Conservation (phyloP, 306 rosid genomes). For the Trichosanthes truncata region DNA sequence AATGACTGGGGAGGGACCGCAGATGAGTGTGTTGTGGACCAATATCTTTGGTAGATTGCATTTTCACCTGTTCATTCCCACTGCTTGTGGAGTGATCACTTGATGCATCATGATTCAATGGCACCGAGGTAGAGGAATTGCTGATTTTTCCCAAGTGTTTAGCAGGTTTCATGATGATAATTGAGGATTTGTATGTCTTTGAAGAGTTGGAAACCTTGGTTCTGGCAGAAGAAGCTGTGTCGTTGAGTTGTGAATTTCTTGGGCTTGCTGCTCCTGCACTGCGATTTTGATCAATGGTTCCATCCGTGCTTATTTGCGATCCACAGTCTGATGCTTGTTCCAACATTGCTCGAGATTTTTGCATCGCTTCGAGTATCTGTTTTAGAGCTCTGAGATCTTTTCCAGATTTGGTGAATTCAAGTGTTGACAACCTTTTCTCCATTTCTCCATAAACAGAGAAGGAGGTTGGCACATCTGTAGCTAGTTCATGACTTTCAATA, state of each 20-base stretch:
- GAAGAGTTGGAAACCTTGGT: slow-evolving; percentile 8
- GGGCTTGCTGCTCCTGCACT: slow-evolving; percentile 40
- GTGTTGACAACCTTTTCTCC: slow-evolving; percentile 69
- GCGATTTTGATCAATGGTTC: slow-evolving; percentile 25
- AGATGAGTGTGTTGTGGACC: slow-evolving; percentile 21
- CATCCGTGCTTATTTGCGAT: slow-evolving; percentile 19
- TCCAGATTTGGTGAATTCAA: slow-evolving; percentile 85
- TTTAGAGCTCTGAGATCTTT: slow-evolving; percentile 92
- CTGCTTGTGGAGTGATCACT: slow-evolving; percentile 21
- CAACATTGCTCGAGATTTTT: slow-evolving; percentile 38
- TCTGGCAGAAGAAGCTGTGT: slow-evolving; percentile 14
- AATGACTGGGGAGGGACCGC: slow-evolving; percentile 23
- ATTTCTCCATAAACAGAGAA: slow-evolving; percentile 83
- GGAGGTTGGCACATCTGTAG: slow-evolving; percentile 29
- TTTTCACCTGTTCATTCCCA: slow-evolving; percentile 30
- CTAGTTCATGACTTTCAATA: slow-evolving; percentile 32
- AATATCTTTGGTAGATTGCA: slow-evolving; percentile 22
- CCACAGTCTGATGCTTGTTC: slow-evolving; percentile 41
- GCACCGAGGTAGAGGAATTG: slow-evolving; percentile 18
- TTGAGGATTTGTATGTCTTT: slow-evolving; percentile 31
- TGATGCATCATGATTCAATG: slow-evolving; percentile 21
- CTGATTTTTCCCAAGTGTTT: slow-evolving; percentile 30
- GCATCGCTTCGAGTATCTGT: slow-evolving; percentile 89
- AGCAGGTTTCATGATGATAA: slow-evolving; percentile 50
- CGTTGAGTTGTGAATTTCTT: slow-evolving; percentile 19